These are phyloP conservation scores for Penicillium subrubescens DNA, from an alignment of 495 filamentous ascomycete genomes.

Conservation along the genomic window DNA sequence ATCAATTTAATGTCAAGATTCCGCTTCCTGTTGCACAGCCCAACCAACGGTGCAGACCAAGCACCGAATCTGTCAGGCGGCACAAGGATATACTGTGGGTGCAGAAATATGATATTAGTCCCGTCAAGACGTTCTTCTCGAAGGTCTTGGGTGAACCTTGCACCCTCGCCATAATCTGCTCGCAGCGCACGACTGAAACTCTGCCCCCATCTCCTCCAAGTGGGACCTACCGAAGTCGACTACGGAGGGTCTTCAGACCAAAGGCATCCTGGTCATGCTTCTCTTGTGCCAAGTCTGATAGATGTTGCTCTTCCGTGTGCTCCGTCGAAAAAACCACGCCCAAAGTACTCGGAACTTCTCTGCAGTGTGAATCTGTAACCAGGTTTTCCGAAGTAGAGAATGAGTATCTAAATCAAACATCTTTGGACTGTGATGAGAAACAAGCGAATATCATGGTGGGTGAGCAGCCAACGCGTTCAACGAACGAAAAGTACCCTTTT, in stretches of 20 bases:
- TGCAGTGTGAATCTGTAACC: not conserved
- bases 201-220: not conserved
- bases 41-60: not conserved
- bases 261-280: not conserved
- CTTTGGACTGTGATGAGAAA: not conserved
- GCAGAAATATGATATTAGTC: not conserved
- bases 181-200: not conserved
- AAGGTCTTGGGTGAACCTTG: not conserved
- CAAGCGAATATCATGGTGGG: not conserved
- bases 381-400: not conserved
- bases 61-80: not conserved
- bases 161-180: not conserved
- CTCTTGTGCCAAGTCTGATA: not conserved
- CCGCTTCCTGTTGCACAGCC: not conserved
- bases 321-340: not conserved
- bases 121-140: not conserved
- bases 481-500: not conserved
- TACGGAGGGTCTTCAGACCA: not conserved
- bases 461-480: not conserved
- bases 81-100: not conserved
- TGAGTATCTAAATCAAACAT: not conserved
- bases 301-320: not conserved
- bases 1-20: not conserved
- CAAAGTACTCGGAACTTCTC: not conserved
- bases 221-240: not conserved